phyloP scores from a whole-genome alignment of 495 filamentous ascomycete species.

The Sphaerosporella brunnea region DNA sequence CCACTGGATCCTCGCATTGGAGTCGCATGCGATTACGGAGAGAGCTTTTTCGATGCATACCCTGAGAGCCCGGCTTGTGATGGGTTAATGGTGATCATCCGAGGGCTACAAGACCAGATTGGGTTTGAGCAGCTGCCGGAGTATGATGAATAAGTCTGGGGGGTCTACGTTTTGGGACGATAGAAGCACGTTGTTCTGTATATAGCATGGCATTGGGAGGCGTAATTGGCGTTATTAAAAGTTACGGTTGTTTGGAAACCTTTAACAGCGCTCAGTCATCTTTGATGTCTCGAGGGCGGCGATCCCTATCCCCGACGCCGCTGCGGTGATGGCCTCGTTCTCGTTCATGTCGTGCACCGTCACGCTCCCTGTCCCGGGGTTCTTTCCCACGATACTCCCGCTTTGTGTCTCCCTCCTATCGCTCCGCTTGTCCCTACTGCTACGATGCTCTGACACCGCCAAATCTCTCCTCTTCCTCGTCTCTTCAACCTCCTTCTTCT shows the following conservation, averaged over 20 bases:
- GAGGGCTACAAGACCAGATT: conserved; percentile 18
- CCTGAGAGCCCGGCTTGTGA: conserved; percentile 77
- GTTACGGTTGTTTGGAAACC: too few relatives aligned
- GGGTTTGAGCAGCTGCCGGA: not conserved
- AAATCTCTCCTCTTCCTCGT: conserved; percentile 42
- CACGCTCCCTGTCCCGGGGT: not conserved
- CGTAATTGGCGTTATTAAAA: too few relatives aligned
- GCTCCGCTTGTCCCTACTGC: conserved; percentile 20
- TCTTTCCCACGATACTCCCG: conserved; percentile 4
- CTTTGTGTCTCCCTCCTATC: conserved; percentile 26
- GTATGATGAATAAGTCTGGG: conserved; percentile 6
- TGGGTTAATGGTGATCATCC: conserved; percentile 61
- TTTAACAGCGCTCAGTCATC: too few relatives aligned
- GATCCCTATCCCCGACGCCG: not conserved
- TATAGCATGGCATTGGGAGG: too few relatives aligned
- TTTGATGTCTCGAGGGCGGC: too few relatives aligned
- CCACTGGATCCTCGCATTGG: conserved; percentile 81
- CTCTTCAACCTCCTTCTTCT: conserved; percentile 65
- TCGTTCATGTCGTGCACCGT: not conserved
- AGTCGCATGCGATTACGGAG: conserved; percentile 90
- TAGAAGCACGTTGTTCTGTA: too few relatives aligned
- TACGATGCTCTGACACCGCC: not conserved
- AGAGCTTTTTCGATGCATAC: conserved; percentile 88
- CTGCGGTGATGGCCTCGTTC: not conserved
- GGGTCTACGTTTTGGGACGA: too few relatives aligned